Percentiles rank a stretch among this genome's conserved stretches.
These are phyloP conservation scores for Plantago coronopus DNA, from an alignment of 305 asterid genomes.

Conservation along the genomic window DNA sequence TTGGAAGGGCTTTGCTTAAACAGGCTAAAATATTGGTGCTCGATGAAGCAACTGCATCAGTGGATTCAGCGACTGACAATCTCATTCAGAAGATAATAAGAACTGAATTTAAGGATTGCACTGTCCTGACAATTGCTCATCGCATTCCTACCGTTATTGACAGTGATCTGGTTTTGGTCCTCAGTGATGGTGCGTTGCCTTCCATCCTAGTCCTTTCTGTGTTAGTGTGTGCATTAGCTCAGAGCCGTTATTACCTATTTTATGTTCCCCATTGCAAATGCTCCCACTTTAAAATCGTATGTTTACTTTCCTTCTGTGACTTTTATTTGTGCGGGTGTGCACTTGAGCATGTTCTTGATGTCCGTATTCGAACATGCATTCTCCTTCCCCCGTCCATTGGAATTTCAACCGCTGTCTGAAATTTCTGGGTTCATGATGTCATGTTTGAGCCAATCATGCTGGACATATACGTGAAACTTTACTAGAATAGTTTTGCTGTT, in stretches of 20 bases:
- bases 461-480: background rate
- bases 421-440: too few relatives aligned
- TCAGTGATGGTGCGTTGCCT: slow-evolving; percentile 73
- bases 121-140: slow-evolving; percentile 96
- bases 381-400: too few relatives aligned
- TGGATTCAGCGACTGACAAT: slow-evolving; percentile 96
- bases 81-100: slow-evolving; percentile 92
- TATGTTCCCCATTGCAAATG: too few relatives aligned
- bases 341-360: too few relatives aligned
- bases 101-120: slow-evolving; percentile 80
- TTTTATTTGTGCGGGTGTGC: background rate
- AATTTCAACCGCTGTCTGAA: too few relatives aligned
- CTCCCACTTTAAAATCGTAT: background rate
- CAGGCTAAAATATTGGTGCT: slow-evolving; percentile 93
- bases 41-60: slow-evolving; percentile 99
- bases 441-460: background rate
- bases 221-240: background rate
- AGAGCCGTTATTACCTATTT: background rate
- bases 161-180: slow-evolving; percentile 96
- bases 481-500: background rate
- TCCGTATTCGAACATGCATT: too few relatives aligned
- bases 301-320: background rate
- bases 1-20: slow-evolving; percentile 93
- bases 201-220: background rate
- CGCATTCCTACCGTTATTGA: slow-evolving; percentile 98